phyloP scores from a whole-genome alignment of 805 yeast species.

The Metschnikowia drakensbergensis region DNA sequence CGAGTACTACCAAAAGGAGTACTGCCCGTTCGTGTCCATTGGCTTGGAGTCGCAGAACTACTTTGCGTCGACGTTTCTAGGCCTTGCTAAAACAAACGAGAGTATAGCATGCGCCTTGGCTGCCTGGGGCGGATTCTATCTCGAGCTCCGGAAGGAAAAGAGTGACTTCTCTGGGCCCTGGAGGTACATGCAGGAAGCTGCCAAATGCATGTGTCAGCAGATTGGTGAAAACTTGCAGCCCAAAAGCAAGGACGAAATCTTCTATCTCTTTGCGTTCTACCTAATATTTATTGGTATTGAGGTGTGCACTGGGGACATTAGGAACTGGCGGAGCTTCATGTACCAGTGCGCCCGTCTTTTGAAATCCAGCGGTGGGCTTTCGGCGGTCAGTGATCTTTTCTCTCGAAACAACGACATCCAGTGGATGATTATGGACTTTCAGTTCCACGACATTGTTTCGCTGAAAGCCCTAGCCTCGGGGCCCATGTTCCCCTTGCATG shows the following conservation, averaged over 20 bases:
- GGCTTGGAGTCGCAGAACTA: constrained; percentile 19
- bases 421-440: constrained; percentile 20
- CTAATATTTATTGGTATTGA: constrained; percentile 20
- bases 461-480: constrained; percentile 16
- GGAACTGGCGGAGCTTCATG: constrained; percentile 19
- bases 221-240: constrained; percentile 16
- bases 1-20: constrained; percentile 17
- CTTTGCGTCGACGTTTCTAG: constrained; percentile 19
- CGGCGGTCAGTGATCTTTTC: constrained; percentile 10
- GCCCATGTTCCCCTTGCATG: constrained; percentile 15
- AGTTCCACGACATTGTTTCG: constrained; percentile 21
- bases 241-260: constrained; percentile 13
- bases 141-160: constrained; percentile 15
- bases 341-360: constrained; percentile 15
- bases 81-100: constrained; percentile 15
- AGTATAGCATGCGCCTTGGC: constrained; percentile 18
- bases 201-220: constrained; percentile 16
- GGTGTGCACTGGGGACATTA: constrained; percentile 22
- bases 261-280: constrained; percentile 17
- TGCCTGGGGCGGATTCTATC: constrained; percentile 22
- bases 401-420: constrained; percentile 18
- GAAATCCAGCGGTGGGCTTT: constrained; percentile 16
- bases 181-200: constrained; percentile 21
- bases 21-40: constrained; percentile 16
- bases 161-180: constrained; percentile 18